Base-by-base conservation (phyloP, 2,329 filamentous ascomycete species). In the Talaromyces pinophilus region DNA sequence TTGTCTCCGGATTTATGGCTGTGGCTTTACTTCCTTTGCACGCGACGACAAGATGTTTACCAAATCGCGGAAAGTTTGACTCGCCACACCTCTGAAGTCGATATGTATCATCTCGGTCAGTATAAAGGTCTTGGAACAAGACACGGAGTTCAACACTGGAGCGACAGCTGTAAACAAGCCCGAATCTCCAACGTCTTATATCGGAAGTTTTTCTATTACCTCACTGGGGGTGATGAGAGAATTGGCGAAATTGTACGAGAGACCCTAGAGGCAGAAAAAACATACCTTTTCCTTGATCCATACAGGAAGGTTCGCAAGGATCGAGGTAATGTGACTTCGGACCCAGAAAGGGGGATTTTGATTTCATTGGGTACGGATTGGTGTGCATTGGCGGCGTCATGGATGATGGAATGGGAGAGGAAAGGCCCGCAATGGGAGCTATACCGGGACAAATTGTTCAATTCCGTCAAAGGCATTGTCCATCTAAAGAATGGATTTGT, bases 11-110 rank as follows among this genome's bases (percentile, higher is more conserved):
- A 89, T 69, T 74, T 88, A 1, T 89, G 85, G 76, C 83, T 89
- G 70, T 89, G 87, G 87, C 82, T 82, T 3, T 85, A 87, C 66
- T 89, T 88, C 75, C 79, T 89, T 1, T 83, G 84, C 10, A 88
- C 86, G 0, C 86, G 86, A 0, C 79, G 84, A 1, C 80, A 82
- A 2, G 85, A 87, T 62, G 82, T 87, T 0, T 89, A 84, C 70
- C 81, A 84, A 0, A 82, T 88, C 57, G 86, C 86, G 0, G 86
- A 89, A 71, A 83, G 85, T 0, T 75, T 87, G 62, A 84, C 84
- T 0, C 80, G 86, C 0, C 87, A 89, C 64, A 86, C 85, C 0
- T 82, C 84, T 0, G 87, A 89, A 64, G 86, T 88, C 0, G 87
- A 89, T 67, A 83, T 86, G 0, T 89, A 89, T 69, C 87, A 89